Evolutionary conservation across 768 basidiomycete genomes (phyloP), one percentile per base, ranked within the genome.

Genomic region (Russula ochroleuca): DNA sequence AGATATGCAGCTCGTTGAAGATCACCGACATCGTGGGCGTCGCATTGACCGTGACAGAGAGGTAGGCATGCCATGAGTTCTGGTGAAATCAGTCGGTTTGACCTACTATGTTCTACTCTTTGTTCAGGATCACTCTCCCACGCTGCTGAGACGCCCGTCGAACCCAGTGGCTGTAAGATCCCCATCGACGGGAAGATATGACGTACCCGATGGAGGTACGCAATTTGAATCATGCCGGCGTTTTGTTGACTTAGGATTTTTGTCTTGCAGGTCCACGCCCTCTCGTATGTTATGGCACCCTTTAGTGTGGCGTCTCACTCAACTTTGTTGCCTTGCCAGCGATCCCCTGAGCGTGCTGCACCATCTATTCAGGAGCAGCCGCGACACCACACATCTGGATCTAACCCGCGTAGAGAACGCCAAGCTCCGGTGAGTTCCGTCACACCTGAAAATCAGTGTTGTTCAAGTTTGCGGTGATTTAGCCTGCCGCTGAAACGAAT

Each of bases 351-450:
- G 28, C 57, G 23, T 11, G 10, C 56, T 25, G 14, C 45, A 48
- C 51, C n/a, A n/a, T 23, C 43, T 31, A 17, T 7, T 35, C 57
- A 54, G 51, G 63, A 59, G 25, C 57, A 59, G 54, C 35, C 28
- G 11, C 63, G 57, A 53, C 28, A 41, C 19, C 57, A 54, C n/a
- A 1, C 37, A 8, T 64, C 63, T 15, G 37, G 47, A 45, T 35
- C 63, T 47, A 50, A 31, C 21, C 9, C 38, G 15, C 63, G 59
- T 37, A 47, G 63, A 28, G 63, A 64, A 38, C 63, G 58, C 45
- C 53, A 35, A 37, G 38, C 33, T 38, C 31, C 13, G 4, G 63
- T 64, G 59, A 64, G 63, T 64, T 21, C 21, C 5, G 23, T 28
- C 37, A 1, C 21, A 21, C 1, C 19, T 38, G 2, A 11, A 41